phyloP scores from a whole-genome alignment of 768 basidiomycete species.

The Amyloporia xantha region DNA sequence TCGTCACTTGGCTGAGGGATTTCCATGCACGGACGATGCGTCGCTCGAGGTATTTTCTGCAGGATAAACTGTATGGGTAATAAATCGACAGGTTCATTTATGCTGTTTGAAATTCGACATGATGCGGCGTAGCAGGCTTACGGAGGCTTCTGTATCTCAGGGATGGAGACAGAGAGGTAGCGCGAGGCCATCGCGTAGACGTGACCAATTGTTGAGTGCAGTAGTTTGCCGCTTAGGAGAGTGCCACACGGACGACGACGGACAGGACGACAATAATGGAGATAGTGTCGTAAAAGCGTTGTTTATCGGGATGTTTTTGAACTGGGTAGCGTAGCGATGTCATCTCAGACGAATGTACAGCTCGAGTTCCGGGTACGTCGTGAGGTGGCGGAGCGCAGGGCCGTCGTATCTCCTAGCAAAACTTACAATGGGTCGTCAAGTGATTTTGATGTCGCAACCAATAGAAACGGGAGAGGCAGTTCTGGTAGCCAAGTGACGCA shows the following conservation, averaged over 20 bases:
- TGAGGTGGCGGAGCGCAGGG: background rate
- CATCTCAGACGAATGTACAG: background rate
- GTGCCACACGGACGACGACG: background rate
- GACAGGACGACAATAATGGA: background rate
- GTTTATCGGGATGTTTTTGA: background rate
- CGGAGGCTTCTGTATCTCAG: conserved; percentile 5
- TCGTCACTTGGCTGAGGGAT: conserved; percentile 45
- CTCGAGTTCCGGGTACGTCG: background rate
- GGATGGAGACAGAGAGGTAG: conserved; percentile 4
- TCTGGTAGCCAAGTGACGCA: no score
- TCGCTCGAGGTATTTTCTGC: conserved; percentile 47
- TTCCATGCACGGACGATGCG: conserved; percentile 59
- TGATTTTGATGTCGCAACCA: no score
- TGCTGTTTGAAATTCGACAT: background rate
- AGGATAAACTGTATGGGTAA: conserved; percentile 27
- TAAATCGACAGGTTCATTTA: no score
- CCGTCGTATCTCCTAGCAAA: no score
- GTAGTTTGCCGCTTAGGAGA: background rate
- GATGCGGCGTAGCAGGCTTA: background rate
- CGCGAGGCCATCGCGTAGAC: conserved; percentile 13
- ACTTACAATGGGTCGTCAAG: no score
- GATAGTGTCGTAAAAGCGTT: background rate
- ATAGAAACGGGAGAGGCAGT: no score
- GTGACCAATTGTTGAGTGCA: background rate
- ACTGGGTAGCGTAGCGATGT: background rate